Percentiles rank a stretch among this genome's conserved stretches.
Evolutionary conservation across 2,329 filamentous ascomycete genomes (phyloP).

Genomic region (Nannizziopsis barbatae): DNA sequence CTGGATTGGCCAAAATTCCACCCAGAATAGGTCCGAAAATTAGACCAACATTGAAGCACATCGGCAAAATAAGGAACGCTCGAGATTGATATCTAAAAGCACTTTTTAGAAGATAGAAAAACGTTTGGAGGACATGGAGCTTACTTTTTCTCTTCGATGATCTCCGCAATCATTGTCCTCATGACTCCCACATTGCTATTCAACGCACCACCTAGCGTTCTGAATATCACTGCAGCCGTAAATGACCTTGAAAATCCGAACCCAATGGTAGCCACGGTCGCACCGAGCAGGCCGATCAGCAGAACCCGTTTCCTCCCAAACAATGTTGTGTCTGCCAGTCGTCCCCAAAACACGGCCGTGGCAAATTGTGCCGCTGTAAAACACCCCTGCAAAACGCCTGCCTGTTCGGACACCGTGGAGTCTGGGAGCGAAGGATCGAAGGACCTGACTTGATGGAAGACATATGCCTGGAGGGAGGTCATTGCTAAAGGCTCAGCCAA

Average conservation of each 20-base stretch:
- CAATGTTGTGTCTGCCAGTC: slow-evolving; percentile 52
- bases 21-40: slow-evolving; percentile 52
- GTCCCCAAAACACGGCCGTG: slow-evolving; percentile 73
- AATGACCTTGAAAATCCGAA: slow-evolving; percentile 60
- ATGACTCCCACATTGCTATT: slow-evolving; percentile 67
- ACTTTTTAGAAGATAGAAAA: neutral
- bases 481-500: slow-evolving; percentile 74
- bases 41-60: slow-evolving; percentile 59
- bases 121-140: slow-evolving; percentile 8
- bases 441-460: slow-evolving; percentile 80
- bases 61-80: slow-evolving; percentile 50
- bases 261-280: slow-evolving; percentile 52
- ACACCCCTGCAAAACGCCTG: slow-evolving; percentile 63
- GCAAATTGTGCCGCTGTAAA: slow-evolving; percentile 75
- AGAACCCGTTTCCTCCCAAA: slow-evolving; percentile 68
- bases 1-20: slow-evolving; percentile 57
- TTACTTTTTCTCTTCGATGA: slow-evolving; percentile 57
- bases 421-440: slow-evolving; percentile 52
- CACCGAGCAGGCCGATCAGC: slow-evolving; percentile 63
- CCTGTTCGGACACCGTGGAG: slow-evolving; percentile 60
- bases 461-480: slow-evolving; percentile 64
- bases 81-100: slow-evolving; percentile 35
- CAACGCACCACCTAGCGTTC: slow-evolving; percentile 53
- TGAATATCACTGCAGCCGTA: slow-evolving; percentile 51
- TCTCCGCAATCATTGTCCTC: slow-evolving; percentile 63